phyloP scores from a whole-genome alignment of 2,329 filamentous ascomycete species.

The Penicillium janthinellum region DNA sequence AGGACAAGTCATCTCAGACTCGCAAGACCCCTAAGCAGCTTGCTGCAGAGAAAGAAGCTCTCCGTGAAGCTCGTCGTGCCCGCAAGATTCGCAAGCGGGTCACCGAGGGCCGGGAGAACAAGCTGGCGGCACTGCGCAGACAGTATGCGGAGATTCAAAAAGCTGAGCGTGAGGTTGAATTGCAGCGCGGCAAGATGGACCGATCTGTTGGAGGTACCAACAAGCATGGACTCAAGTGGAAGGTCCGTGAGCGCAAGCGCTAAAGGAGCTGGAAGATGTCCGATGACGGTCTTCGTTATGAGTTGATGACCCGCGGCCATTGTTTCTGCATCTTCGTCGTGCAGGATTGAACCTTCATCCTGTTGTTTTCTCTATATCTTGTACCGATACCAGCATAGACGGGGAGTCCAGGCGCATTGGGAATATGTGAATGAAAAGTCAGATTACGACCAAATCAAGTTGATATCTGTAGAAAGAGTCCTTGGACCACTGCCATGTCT shows the following conservation, averaged over 20 bases:
- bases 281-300: slow-evolving; percentile 15
- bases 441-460: background rate
- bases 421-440: slow-evolving; percentile 3
- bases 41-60: slow-evolving; percentile 43
- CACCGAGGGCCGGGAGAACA: slow-evolving; percentile 51
- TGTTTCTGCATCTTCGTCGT: slow-evolving; percentile 3
- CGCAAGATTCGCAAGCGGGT: slow-evolving; percentile 53
- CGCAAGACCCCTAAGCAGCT: slow-evolving; percentile 50
- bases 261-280: slow-evolving; percentile 32
- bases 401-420: slow-evolving; percentile 19
- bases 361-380: slow-evolving; percentile 9
- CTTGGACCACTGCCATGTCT: too few species aligned
- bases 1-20: slow-evolving; percentile 12
- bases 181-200: slow-evolving; percentile 64
- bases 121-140: slow-evolving; percentile 55
- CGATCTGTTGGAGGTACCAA: slow-evolving; percentile 62
- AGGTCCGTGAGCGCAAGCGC: slow-evolving; percentile 63
- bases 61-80: slow-evolving; percentile 41
- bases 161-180: slow-evolving; percentile 59
- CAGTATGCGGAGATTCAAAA: slow-evolving; percentile 57
- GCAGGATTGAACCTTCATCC: slow-evolving; percentile 6
- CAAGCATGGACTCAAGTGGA: slow-evolving; percentile 66
- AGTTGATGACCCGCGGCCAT: slow-evolving; percentile 26
- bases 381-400: slow-evolving; percentile 27
- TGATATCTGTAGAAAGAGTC: background rate